Evolutionary conservation across 768 basidiomycete genomes (phyloP).

Genomic region (Leucocoprinus birnbaumii): DNA sequence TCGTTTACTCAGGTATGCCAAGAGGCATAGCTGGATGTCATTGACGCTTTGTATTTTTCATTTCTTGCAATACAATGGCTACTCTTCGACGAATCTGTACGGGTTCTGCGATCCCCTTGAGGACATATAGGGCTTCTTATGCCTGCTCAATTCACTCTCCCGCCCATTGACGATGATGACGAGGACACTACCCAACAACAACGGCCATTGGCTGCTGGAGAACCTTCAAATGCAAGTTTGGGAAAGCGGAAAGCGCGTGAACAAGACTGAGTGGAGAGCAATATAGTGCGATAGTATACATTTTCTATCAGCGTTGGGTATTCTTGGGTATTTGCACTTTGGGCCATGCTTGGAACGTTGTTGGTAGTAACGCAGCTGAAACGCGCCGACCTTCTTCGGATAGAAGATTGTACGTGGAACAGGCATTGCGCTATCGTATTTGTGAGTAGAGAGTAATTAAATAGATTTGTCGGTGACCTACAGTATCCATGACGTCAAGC

Average conservation of each 20-base stretch:
- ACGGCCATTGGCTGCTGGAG: constrained; percentile 20
- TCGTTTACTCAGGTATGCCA: constrained; percentile 11
- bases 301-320: not conserved
- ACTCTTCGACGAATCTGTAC: constrained; percentile 8
- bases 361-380: constrained; percentile 85
- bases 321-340: constrained; percentile 23
- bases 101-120: constrained; percentile 15
- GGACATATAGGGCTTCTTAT: constrained; percentile 47
- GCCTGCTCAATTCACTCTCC: constrained; percentile 57
- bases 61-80: constrained; percentile 1
- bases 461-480: constrained; percentile 31
- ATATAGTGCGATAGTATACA: not conserved
- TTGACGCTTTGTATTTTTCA: not conserved
- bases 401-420: constrained; percentile 92
- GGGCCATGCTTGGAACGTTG: constrained; percentile 52
- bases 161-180: constrained; percentile 60
- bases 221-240: constrained; percentile 21
- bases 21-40: not conserved
- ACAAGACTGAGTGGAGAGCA: constrained; percentile 2
- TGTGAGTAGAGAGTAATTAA: not conserved
- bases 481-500: constrained; percentile 87
- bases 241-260: constrained; percentile 36
- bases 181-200: constrained; percentile 36
- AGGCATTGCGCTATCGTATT: constrained; percentile 73
- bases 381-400: constrained; percentile 92